Percentiles rank a stretch among this genome's conserved stretches.
Conservation (phyloP, 2,329 filamentous ascomycete genomes). For the Colletotrichum navitas region DNA sequence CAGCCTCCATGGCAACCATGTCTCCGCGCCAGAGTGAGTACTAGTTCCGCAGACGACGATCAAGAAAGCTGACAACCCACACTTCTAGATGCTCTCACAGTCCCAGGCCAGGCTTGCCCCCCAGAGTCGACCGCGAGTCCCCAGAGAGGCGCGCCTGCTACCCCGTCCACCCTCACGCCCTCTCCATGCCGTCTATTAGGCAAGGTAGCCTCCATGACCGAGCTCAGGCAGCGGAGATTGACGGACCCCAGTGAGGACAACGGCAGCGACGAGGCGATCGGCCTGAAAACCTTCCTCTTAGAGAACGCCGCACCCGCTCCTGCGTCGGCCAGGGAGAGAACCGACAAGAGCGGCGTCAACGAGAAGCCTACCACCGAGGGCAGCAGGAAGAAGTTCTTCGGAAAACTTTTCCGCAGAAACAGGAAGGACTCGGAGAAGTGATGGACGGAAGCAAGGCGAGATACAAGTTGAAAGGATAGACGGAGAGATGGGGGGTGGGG, state of each 20-base stretch:
- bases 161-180: not conserved
- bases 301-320: constrained; percentile 6
- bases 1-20: constrained; percentile 18
- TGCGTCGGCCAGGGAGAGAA: not conserved
- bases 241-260: constrained; percentile 5
- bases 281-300: constrained; percentile 30
- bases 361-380: not conserved
- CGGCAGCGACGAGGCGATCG: constrained; percentile 23
- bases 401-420: constrained; percentile 24
- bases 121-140: constrained; percentile 4
- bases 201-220: constrained; percentile 34
- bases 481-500: not conserved
- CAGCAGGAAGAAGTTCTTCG: constrained; percentile 35
- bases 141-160: not conserved
- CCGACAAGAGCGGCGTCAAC: not conserved
- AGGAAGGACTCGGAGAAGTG: constrained; percentile 28
- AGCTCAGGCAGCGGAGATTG: constrained; percentile 32
- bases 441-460: not conserved
- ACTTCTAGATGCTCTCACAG: constrained; percentile 7
- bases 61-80: not conserved
- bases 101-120: constrained; percentile 6
- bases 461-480: too few species aligned
- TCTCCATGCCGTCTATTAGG: constrained; percentile 12
- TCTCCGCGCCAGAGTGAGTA: constrained; percentile 23
- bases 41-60: not conserved